Evolutionary conservation across 805 yeast genomes (phyloP), one percentile per base, ranked within the genome.

Genomic region (Suhomyces canberraensis): DNA sequence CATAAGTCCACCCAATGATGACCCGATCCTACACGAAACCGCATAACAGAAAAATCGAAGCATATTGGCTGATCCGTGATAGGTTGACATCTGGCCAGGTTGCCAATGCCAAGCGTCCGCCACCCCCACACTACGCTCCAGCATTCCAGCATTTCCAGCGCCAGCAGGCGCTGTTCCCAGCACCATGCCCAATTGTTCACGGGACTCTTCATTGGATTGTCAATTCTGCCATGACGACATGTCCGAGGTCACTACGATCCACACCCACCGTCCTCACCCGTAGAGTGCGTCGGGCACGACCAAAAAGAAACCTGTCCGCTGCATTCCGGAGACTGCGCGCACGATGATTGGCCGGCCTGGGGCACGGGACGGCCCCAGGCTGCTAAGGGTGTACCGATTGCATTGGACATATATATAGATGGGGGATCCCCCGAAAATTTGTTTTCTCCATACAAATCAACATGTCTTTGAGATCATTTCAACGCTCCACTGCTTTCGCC

Each of bases 401-500:
- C 28, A 16, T 17, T 19, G 17, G 22, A 17, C 13, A 15, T 29
- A 24, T 35, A 35, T 50, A 47, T 46, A 45, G 36, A n/a, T n/a
- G 21, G 39, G 25, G 25, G 37, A 24, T 24, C 13, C 13, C 26
- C 26, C 26, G 13, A 8, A 8, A n/a, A n/a, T n/a, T 24, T 24
- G 7, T 24, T 24, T 24, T 44, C 46, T 37, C 35, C 7, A 7
- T 17, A 7, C 26, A 32, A 14, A 5, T 17, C 42, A 26, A 30
- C 34, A 42, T 20, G 38, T 39, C 29, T 42, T 42, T 62, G 41
- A 64, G 66, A 53, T 56, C 66, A 37, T 47, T 61, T 40, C 61
- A 61, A 51, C 64, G 64, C 43, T 56, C 68, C 28, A 51, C 66
- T 36, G 46, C 44, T 30, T 46, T 56, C 31, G 54, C 60, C 27